Evolutionary conservation across 2,329 filamentous ascomycete genomes (phyloP), one percentile per base, ranked within the genome.

Genomic region (Calonectria montana): DNA sequence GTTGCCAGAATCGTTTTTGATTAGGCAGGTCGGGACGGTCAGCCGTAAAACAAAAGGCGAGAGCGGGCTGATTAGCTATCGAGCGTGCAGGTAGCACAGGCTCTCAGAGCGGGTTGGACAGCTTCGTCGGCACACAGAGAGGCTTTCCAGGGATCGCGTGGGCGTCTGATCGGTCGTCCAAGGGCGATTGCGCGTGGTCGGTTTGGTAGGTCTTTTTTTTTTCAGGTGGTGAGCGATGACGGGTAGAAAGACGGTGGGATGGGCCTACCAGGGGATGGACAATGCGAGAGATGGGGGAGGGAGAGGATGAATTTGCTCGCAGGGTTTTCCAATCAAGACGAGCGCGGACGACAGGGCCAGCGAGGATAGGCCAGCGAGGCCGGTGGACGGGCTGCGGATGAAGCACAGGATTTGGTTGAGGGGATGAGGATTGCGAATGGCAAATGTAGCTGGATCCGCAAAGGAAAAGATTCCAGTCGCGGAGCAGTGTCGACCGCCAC

Each of bases 391-490:
- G 53, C 31, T 21, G 50, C 45, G 50, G 65, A 48, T 48, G 65
- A 73, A 71, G 68, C 66, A 63, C 37, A 53, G 47, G 62, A 65
- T 50, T 69, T 47, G 57, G 74, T 73, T 79, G 73, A 67, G 68
- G 66, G 75, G 74, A 69, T 74, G 66, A 74, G 77, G 75, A 76
- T 75, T 73, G 67, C 70, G 66, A 65, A 71, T 73, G 71, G 73
- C 73, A 71, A 55, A 74, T 31, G 55, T 59, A 62, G 64, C 67
- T 71, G 74, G 76, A 73, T 77, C 75, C 72, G 77, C 74, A 77
- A 55, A 77, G 75, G 74, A 77, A 78, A 79, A 79, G 77, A 79
- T 79, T 79, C 77, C 77, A 79, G 77, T 79, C 67, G 72, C 72
- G 65, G 69, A 76, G 75, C 64, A 77, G 73, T 62, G 65, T 75